A percentile compares a stretch with the other conserved stretches of the same genome.
These are phyloP conservation scores for Vigna reflexopilosa DNA, from an alignment of 306 rosid species.

Conservation along the genomic window DNA sequence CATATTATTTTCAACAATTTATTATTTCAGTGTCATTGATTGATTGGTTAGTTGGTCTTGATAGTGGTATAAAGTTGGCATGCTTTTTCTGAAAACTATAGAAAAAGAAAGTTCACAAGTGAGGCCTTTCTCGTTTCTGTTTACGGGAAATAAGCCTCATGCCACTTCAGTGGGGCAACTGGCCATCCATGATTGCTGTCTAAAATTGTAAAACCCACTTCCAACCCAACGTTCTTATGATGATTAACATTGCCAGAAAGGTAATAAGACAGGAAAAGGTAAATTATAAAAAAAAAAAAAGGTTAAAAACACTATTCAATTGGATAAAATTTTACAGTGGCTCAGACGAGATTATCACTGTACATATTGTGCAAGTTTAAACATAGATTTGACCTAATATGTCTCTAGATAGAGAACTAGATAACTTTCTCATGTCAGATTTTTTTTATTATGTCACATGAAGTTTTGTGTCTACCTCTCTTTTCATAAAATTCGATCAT, in stretches of 20 bases:
- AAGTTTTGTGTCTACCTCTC: background rate
- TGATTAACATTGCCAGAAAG: slow-evolving; percentile 3
- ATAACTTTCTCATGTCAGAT: background rate
- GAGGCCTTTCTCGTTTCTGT: slow-evolving; percentile 50
- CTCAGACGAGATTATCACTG: slow-evolving; percentile 37
- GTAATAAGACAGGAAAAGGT: background rate
- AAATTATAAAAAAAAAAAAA: background rate
- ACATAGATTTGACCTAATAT: slow-evolving; percentile 36
- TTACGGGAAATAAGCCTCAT: slow-evolving; percentile 47
- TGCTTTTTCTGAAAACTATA: slow-evolving; percentile 46
- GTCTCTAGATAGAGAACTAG: slow-evolving; percentile 38
- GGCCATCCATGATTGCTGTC: slow-evolving; percentile 47
- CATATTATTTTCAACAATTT: background rate
- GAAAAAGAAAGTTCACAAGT: slow-evolving; percentile 45
- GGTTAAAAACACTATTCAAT: slow-evolving; percentile 18
- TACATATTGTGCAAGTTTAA: slow-evolving; percentile 32
- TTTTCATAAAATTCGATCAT: background rate
- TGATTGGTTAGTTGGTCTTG: slow-evolving; percentile 32
- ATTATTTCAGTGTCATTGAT: slow-evolving; percentile 10
- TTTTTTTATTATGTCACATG: background rate
- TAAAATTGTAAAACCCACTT: slow-evolving; percentile 55
- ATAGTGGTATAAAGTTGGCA: slow-evolving; percentile 41
- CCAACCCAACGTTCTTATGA: slow-evolving; percentile 40
- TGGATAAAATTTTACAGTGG: slow-evolving; percentile 50
- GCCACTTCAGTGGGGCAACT: slow-evolving; percentile 48